Conservation (phyloP, 805 yeast species). For the Wickerhamiella qilinensis region DNA sequence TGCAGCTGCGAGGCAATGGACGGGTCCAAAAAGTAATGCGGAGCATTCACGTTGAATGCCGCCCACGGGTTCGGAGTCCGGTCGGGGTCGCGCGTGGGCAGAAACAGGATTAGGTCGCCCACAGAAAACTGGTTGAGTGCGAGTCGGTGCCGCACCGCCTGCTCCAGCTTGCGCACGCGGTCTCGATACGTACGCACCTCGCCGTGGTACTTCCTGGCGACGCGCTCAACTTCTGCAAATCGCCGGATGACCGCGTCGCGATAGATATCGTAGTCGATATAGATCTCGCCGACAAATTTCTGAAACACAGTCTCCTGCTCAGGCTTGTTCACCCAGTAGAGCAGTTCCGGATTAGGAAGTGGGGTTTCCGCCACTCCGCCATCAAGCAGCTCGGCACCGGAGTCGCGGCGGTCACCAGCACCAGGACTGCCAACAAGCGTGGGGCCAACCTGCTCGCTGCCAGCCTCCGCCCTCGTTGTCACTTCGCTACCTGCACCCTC, state of each 20-base stretch:
- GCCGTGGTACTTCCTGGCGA: constrained; percentile 72
- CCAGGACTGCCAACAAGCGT: neutral
- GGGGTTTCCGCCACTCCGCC: constrained; percentile 1
- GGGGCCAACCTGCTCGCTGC: neutral
- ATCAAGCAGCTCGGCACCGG: neutral
- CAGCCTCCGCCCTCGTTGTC: neutral
- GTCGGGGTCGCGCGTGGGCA: constrained; percentile 52
- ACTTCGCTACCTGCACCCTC: neutral
- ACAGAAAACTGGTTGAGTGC: constrained; percentile 49
- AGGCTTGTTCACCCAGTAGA: constrained; percentile 35
- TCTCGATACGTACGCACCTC: constrained; percentile 41
- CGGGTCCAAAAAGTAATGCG: constrained; percentile 60
- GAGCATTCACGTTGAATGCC: constrained; percentile 79
- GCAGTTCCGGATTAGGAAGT: constrained; percentile 8
- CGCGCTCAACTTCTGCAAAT: constrained; percentile 74
- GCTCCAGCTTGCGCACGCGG: constrained; percentile 14
- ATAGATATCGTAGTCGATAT: constrained; percentile 24
- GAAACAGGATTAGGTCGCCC: constrained; percentile 68
- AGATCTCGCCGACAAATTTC: constrained; percentile 17
- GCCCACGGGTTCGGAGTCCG: constrained; percentile 59
- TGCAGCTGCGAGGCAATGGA: constrained; percentile 23
- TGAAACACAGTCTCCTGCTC: constrained; percentile 16
- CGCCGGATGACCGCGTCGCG: constrained; percentile 44
- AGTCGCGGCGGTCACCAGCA: neutral
- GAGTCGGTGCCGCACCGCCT: constrained; percentile 34